A percentile compares a stretch with the other conserved stretches of the same genome.
phyloP scores from a whole-genome alignment of 805 yeast genomes.

The Wickerhamomyces kurtzmanii region DNA sequence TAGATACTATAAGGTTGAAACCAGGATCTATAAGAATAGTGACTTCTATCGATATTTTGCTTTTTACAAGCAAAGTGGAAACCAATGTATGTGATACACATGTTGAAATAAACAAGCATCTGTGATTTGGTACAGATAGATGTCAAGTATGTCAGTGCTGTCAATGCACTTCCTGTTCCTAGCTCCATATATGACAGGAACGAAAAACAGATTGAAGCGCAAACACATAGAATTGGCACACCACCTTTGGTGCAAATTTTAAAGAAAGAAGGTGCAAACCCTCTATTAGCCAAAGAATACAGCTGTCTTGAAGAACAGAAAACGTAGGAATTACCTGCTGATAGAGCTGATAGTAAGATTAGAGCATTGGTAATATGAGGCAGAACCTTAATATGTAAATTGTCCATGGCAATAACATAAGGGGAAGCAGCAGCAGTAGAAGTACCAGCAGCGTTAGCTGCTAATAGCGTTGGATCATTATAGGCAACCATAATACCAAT shows the following conservation, averaged over 20 bases:
- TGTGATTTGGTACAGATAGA: constrained; percentile 61
- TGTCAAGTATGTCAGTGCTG: constrained; percentile 62
- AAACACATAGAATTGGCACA: constrained; percentile 55
- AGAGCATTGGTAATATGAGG: constrained; percentile 50
- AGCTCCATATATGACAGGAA: no score
- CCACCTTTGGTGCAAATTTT: constrained; percentile 44
- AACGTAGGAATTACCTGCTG: constrained; percentile 34
- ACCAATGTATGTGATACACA: constrained; percentile 49
- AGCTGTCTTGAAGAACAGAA: constrained; percentile 42
- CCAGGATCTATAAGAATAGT: constrained; percentile 41
- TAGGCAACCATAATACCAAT: constrained; percentile 49
- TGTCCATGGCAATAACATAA: constrained; percentile 50
- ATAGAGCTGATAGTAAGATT: constrained; percentile 44
- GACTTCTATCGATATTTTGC: constrained; percentile 32
- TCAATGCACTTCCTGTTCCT: no score
- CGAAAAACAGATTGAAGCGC: no score
- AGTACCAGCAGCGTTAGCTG: constrained; percentile 37
- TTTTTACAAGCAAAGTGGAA: constrained; percentile 51
- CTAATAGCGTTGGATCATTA: constrained; percentile 34
- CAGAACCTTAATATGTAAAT: constrained; percentile 45
- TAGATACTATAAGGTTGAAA: constrained; percentile 46
- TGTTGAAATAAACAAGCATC: constrained; percentile 46
- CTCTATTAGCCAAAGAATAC: constrained; percentile 32
- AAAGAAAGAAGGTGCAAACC: constrained; percentile 43
- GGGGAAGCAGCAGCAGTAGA: constrained; percentile 51